Percentiles rank a stretch among this genome's conserved stretches.
Evolutionary conservation across 1,284 basidiomycete species (phyloP).

Genomic region (Naganishia sp.): DNA sequence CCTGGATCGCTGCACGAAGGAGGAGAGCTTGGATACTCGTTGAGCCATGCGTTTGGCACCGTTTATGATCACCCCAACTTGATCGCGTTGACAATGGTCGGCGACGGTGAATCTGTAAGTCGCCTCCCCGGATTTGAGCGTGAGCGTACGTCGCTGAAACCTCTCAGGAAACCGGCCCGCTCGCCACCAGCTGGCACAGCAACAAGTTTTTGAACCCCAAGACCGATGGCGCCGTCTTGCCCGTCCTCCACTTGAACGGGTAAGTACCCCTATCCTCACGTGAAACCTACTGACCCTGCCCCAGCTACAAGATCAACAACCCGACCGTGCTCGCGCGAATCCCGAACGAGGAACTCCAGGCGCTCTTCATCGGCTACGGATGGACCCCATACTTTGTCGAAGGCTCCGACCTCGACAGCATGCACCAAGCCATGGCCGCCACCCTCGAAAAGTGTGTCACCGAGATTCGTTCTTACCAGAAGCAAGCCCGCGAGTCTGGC

Average conservation of each 20-base stretch:
- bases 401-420: slow-evolving; percentile 43
- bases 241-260: slow-evolving; percentile 36
- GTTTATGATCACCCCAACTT: slow-evolving; percentile 81
- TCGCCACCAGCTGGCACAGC: slow-evolving; percentile 34
- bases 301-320: slow-evolving; percentile 49
- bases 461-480: slow-evolving; percentile 32
- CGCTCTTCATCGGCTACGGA: slow-evolving; percentile 45
- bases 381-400: slow-evolving; percentile 47
- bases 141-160: background rate
- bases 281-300: background rate
- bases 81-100: slow-evolving; percentile 72
- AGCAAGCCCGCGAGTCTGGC: slow-evolving; percentile 32
- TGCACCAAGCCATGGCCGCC: slow-evolving; percentile 43
- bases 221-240: slow-evolving; percentile 34
- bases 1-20: slow-evolving; percentile 82
- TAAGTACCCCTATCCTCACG: slow-evolving; percentile 11
- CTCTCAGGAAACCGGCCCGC: slow-evolving; percentile 31
- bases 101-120: slow-evolving; percentile 67
- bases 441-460: slow-evolving; percentile 33
- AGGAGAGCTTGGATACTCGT: slow-evolving; percentile 75
- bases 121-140: background rate
- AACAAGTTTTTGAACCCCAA: slow-evolving; percentile 35
- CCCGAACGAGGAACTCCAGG: slow-evolving; percentile 43
- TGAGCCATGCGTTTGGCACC: slow-evolving; percentile 74
- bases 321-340: slow-evolving; percentile 46